Evolutionary conservation across 495 filamentous ascomycete species (phyloP), one percentile per base, ranked within the genome.

Genomic region (Hyaloscypha finlandica): DNA sequence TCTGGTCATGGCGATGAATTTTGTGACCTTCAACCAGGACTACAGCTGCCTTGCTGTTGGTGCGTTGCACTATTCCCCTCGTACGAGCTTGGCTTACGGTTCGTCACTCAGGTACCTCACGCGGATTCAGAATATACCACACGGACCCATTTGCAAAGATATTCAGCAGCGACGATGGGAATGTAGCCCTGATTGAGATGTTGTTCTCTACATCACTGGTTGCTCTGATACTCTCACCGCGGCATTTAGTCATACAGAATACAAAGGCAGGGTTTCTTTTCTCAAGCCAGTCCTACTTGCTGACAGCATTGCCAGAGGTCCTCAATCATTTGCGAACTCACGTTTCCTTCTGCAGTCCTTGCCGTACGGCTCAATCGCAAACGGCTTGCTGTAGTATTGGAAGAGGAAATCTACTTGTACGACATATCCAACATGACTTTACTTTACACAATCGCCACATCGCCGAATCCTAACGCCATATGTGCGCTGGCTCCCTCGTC

Each of bases 21-120:
- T 94, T 76, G 92, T 99, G 73, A 98, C 93, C 20, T 99, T 98
- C 80, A 99, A 99, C 79, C 95, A 99, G 81, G 95, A 99, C 84
- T 91, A 96, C 83, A 96, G 92, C 84, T 92, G 93, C 76, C 82
- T 99, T 67, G 95, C 94, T 80, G 92, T 97, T 69, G 94, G 92
- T 92, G 81, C 70, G 89, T 74, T 56, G 53, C 19, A 12, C 61
- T 22, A 12, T 45, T 61, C 39, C 22, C 8, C 33, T 29, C 29
- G 9, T 48, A 45, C 33, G 29, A 12, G 30, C 16, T 55, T 55
- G 20, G 48, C 56, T 67, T 33, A 53, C 39, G 9, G 19, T 25
- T 25, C 25, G 22, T 20, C 58, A 51, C 62, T 66, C 69, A 93
- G 92, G 90, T 55, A 97, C 96, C 58, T 88, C 89, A 48, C 93